These are phyloP conservation scores for Gossypium gossypioides DNA, from an alignment of 441 rosid genomes.

Conservation along the genomic window DNA sequence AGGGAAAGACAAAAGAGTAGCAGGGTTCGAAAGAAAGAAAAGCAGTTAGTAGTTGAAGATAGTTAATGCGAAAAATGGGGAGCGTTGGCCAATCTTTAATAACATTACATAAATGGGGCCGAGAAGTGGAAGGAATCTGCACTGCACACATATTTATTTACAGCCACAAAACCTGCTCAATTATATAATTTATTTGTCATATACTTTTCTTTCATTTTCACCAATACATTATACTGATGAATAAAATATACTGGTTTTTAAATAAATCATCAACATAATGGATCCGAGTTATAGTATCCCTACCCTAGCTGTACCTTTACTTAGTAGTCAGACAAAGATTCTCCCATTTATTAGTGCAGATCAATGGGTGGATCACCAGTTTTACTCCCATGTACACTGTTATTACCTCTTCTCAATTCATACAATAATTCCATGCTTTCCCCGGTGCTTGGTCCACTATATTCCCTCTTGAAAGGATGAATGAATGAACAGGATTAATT, in stretches of 20 bases:
- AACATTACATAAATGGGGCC: conserved; percentile 11
- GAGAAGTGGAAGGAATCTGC: conserved; percentile 9
- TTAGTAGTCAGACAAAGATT: conserved; percentile 32
- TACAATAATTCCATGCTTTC: neutral
- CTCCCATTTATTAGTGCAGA: conserved; percentile 17
- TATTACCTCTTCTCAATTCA: neutral
- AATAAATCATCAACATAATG: neutral
- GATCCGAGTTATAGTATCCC: neutral
- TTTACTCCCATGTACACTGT: neutral
- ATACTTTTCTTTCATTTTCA: too few species aligned
- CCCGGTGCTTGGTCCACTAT: neutral
- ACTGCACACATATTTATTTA: conserved; percentile 2
- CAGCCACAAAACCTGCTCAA: neutral
- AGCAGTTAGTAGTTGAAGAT: conserved; percentile 10
- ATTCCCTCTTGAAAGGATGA: neutral
- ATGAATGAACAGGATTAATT: neutral
- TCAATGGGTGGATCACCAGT: neutral
- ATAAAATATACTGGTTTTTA: too few species aligned
- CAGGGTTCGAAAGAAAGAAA: neutral
- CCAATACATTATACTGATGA: too few species aligned
- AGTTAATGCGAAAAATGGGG: conserved; percentile 16
- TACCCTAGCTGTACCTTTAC: neutral
- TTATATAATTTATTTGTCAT: too few species aligned
- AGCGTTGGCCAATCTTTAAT: conserved; percentile 22
- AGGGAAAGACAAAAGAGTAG: neutral